Percentiles rank a stretch among this genome's conserved stretches.
These are phyloP conservation scores for Wallacemonas sp. DNA, from an alignment of 208 protist genomes.

Conservation along the genomic window DNA sequence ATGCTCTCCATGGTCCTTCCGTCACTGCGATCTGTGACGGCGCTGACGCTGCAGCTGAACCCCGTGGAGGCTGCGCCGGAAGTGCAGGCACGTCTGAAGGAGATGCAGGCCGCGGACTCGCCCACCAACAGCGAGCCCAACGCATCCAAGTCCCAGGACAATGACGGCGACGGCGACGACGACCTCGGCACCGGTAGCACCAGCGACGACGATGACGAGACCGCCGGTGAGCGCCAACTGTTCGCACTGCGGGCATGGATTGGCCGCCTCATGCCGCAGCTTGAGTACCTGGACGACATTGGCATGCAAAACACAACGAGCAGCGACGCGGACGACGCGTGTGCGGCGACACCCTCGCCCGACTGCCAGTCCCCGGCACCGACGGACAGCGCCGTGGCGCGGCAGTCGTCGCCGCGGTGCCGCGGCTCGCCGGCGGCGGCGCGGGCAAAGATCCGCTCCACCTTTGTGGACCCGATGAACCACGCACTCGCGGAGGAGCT, in stretches of 20 bases:
- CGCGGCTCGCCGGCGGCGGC: too few relatives aligned
- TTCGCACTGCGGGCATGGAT: constrained; percentile 50
- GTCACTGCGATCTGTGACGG: constrained; percentile 44
- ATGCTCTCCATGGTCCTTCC: constrained; percentile 37
- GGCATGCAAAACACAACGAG: too few relatives aligned
- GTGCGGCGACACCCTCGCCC: too few relatives aligned
- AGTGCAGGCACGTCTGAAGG: constrained; percentile 9
- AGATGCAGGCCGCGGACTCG: neutral
- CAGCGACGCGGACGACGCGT: constrained; percentile 19
- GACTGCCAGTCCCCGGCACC: too few relatives aligned
- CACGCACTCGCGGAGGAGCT: constrained; percentile 66
- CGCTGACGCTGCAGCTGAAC: constrained; percentile 75
- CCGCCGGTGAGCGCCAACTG: constrained; percentile 8
- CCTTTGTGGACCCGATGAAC: constrained; percentile 68
- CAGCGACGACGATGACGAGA: constrained; percentile 17
- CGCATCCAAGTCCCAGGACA: neutral
- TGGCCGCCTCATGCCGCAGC: constrained; percentile 51
- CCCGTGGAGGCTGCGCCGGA: constrained; percentile 30
- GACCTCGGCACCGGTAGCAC: constrained; percentile 13
- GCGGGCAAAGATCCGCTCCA: constrained; percentile 1
- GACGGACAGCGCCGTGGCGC: too few relatives aligned
- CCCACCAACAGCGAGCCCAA: neutral
- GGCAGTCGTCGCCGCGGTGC: too few relatives aligned
- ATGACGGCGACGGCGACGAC: too few relatives aligned
- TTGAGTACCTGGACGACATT: constrained; percentile 63